Conservation (phyloP, 352 stramenopile genomes). For the Phytophthora niederhauseri region DNA sequence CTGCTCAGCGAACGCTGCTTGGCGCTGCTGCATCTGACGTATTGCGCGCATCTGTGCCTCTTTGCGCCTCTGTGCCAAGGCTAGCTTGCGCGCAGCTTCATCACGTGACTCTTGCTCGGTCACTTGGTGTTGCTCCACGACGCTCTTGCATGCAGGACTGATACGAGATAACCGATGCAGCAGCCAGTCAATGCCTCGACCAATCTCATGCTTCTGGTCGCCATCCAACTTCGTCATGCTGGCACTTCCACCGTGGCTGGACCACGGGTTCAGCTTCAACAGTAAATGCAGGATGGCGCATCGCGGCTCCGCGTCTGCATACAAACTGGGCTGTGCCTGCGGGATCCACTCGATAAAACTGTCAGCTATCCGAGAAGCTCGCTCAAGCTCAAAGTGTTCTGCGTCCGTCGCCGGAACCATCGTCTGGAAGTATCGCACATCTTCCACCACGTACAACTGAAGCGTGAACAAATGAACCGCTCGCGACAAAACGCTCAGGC, state of each 20-base stretch:
- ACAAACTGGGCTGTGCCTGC: constrained; percentile 45
- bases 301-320: constrained; percentile 37
- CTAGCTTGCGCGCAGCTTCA: constrained; percentile 70
- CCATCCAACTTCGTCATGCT: constrained; percentile 72
- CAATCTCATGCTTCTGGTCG: constrained; percentile 87
- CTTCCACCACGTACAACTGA: constrained; percentile 84
- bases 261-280: constrained; percentile 81
- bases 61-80: constrained; percentile 62
- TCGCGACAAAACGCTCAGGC: constrained; percentile 69
- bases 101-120: constrained; percentile 67
- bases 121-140: constrained; percentile 64
- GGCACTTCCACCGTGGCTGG: constrained; percentile 50
- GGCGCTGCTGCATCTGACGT: constrained; percentile 78
- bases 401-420: constrained; percentile 48
- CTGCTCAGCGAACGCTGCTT: constrained; percentile 81
- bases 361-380: constrained; percentile 50
- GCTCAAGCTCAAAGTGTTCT: constrained; percentile 49
- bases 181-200: constrained; percentile 79
- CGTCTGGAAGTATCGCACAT: constrained; percentile 68
- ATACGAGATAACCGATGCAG: constrained; percentile 68
- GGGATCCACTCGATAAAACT: constrained; percentile 69
- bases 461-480: constrained; percentile 83
- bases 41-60: constrained; percentile 82
- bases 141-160: constrained; percentile 43
- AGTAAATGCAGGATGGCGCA: constrained; percentile 59